Percentiles rank a stretch among this genome's conserved stretches.
Evolutionary conservation across 805 yeast species (phyloP).

Genomic region (Millerozyma miso): DNA sequence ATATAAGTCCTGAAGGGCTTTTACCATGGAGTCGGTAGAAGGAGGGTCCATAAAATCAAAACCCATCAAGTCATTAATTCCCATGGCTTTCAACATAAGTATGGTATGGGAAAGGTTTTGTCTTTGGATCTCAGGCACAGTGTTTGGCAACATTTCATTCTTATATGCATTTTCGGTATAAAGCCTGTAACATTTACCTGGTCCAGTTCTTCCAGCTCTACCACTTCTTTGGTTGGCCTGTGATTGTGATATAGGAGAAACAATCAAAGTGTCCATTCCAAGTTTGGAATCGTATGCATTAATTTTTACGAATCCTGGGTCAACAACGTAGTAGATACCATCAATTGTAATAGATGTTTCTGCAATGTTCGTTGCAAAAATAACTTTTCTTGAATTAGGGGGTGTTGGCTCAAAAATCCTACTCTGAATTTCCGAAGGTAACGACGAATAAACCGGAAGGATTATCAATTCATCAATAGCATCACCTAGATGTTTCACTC

Average conservation of each 20-base stretch:
- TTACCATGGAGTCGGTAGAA: slow-evolving; percentile 62
- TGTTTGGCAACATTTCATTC: slow-evolving; percentile 72
- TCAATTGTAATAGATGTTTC: slow-evolving; percentile 96
- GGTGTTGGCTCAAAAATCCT: slow-evolving; percentile 90
- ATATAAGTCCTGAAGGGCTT: slow-evolving; percentile 80
- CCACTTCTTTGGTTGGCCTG: slow-evolving; percentile 96
- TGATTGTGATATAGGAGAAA: slow-evolving; percentile 88
- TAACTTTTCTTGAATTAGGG: slow-evolving; percentile 75
- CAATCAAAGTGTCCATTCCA: slow-evolving; percentile 85
- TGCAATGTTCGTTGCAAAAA: slow-evolving; percentile 93
- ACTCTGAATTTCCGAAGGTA: slow-evolving; percentile 88
- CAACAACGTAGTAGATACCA: slow-evolving; percentile 86
- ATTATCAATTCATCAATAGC: slow-evolving; percentile 62
- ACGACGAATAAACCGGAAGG: slow-evolving; percentile 84
- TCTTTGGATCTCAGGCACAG: slow-evolving; percentile 89
- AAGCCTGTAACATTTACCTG: slow-evolving; percentile 90
- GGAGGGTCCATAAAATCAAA: slow-evolving; percentile 96
- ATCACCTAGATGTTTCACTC: slow-evolving; percentile 61
- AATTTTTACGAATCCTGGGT: slow-evolving; percentile 91
- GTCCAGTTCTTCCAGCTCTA: slow-evolving; percentile 96
- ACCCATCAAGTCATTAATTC: slow-evolving; percentile 69
- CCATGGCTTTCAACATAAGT: slow-evolving; percentile 85
- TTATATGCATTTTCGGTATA: slow-evolving; percentile 79
- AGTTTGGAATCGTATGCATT: slow-evolving; percentile 83
- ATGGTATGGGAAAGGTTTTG: slow-evolving; percentile 82